phyloP scores from a whole-genome alignment of 139 green algal genomes.

The Micractinium sp. region DNA sequence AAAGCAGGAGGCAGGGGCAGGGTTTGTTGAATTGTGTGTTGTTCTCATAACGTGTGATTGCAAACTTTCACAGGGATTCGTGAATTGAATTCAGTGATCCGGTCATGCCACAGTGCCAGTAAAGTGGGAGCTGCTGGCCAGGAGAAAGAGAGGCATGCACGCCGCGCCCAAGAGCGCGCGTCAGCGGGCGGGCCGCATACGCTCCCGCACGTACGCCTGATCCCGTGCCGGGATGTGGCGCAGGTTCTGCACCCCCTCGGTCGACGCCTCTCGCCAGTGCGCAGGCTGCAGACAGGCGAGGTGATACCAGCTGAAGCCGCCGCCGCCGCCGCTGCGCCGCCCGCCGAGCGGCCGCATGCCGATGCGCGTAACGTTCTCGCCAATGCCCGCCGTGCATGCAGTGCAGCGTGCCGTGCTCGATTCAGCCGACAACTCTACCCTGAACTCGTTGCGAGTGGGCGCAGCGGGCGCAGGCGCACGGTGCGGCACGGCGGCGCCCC shows the following conservation, averaged over 20 bases:
- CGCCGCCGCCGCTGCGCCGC: neutral
- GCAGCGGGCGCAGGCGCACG: neutral
- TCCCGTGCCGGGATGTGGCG: slow-evolving; percentile 1
- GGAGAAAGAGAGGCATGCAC: too few species aligned
- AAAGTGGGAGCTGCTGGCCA: too few species aligned
- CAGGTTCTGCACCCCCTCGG: neutral
- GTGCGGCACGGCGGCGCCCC: neutral
- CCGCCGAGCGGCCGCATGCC: neutral
- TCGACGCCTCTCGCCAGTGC: neutral
- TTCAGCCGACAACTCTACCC: neutral
- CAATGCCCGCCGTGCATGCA: neutral
- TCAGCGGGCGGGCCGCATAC: neutral
- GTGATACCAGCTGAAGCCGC: slow-evolving; percentile 2
- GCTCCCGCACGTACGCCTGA: neutral
- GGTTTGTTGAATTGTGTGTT: too few species aligned
- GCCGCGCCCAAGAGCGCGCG: too few species aligned
- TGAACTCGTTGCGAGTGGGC: neutral
- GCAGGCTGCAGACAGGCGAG: neutral
- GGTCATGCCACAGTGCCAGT: too few species aligned
- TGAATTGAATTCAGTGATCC: too few species aligned
- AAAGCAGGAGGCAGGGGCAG: too few species aligned
- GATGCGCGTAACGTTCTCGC: neutral
- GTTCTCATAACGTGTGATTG: too few species aligned
- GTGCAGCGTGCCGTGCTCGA: neutral
- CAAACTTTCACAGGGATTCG: too few species aligned